These are phyloP conservation scores for Escallonia herrerae DNA, from an alignment of 129 eudicot species.

Conservation along the genomic window DNA sequence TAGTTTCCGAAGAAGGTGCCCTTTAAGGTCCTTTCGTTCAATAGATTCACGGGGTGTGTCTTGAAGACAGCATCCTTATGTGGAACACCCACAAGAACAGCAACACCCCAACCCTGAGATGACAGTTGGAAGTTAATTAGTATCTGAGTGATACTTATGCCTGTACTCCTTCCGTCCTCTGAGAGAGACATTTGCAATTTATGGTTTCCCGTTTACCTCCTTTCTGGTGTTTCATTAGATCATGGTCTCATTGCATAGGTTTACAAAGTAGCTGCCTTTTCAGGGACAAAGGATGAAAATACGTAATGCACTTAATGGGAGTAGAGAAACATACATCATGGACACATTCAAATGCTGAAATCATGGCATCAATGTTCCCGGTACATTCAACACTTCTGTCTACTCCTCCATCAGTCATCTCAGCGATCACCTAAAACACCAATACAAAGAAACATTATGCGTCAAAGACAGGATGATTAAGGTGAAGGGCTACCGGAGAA, in stretches of 20 bases:
- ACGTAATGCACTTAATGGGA: background rate
- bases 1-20: conserved; percentile 26
- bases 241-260: no score
- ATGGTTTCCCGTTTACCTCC: no score
- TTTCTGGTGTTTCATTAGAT: no score
- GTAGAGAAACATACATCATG: conserved; percentile 7
- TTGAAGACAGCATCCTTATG: conserved; percentile 22
- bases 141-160: no score
- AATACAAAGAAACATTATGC: background rate
- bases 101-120: conserved; percentile 29
- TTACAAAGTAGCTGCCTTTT: no score
- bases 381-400: conserved; percentile 16
- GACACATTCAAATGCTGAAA: conserved; percentile 18
- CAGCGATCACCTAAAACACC: conserved; percentile 4
- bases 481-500: no score
- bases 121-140: background rate
- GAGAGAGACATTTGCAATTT: no score
- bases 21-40: conserved; percentile 20
- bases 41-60: conserved; percentile 19
- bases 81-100: conserved; percentile 27
- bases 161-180: no score
- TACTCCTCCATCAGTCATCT: conserved; percentile 18
- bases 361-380: conserved; percentile 12
- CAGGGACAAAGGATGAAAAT: background rate
- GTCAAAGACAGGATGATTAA: background rate